phyloP scores from a whole-genome alignment of 2,329 filamentous ascomycete genomes.

The Pseudocercospora macadamiae region DNA sequence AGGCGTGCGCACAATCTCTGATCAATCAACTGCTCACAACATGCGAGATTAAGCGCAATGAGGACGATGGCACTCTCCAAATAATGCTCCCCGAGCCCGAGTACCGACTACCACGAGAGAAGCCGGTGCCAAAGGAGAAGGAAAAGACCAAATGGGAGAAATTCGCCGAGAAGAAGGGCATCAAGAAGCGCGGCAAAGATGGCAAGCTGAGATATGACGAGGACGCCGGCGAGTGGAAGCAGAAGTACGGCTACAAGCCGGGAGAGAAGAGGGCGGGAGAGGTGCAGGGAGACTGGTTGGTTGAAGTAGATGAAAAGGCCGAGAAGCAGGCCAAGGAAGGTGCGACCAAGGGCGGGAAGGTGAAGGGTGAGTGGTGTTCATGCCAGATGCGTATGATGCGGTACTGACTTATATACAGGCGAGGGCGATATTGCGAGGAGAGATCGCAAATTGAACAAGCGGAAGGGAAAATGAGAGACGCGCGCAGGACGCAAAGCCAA shows the following conservation, averaged over 20 bases:
- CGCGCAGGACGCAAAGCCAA: no score
- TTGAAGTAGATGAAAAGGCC: conserved; percentile 76
- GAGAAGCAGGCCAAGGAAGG: conserved; percentile 64
- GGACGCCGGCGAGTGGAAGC: conserved; percentile 81
- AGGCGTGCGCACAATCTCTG: conserved; percentile 87
- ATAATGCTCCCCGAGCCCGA: conserved; percentile 72
- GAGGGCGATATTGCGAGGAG: conserved; percentile 23
- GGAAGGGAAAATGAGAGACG: conserved; percentile 25
- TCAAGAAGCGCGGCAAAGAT: conserved; percentile 83
- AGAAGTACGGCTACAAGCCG: conserved; percentile 87
- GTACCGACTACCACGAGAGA: conserved; percentile 83
- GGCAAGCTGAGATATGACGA: conserved; percentile 84
- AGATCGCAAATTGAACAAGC: conserved; percentile 25
- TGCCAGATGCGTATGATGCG: not conserved
- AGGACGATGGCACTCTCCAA: conserved; percentile 65
- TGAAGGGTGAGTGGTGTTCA: conserved; percentile 12
- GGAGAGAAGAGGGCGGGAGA: conserved; percentile 78
- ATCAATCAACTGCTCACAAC: conserved; percentile 94
- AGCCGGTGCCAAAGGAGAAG: conserved; percentile 81
- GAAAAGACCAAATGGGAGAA: conserved; percentile 91
- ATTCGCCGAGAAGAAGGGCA: conserved; percentile 96
- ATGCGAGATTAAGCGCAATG: conserved; percentile 73
- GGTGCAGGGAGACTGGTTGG: conserved; percentile 78
- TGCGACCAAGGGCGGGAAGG: conserved; percentile 27
- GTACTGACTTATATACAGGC: conserved; percentile 4